Percentiles rank a stretch among this genome's conserved stretches.
These are phyloP conservation scores for Dovyalis caffra DNA, from an alignment of 345 rosid species.

Conservation along the genomic window DNA sequence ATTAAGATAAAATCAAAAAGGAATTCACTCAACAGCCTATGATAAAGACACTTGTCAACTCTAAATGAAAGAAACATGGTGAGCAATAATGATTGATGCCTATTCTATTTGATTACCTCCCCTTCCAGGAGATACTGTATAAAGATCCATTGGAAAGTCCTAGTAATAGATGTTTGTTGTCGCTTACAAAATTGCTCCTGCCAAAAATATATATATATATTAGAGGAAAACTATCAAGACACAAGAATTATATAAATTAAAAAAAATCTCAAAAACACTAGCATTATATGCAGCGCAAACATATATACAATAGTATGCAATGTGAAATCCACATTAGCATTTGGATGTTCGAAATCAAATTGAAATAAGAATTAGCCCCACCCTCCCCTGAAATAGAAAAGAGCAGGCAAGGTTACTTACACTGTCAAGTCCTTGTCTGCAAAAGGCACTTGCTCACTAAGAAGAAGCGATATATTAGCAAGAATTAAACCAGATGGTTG, in stretches of 20 bases:
- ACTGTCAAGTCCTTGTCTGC: constrained; percentile 58
- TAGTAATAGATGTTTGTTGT: constrained; percentile 53
- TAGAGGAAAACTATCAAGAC: constrained; percentile 10
- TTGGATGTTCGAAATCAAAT: not conserved
- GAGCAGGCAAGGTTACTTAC: constrained; percentile 48
- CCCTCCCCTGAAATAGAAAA: not conserved
- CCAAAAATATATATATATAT: constrained; percentile 11
- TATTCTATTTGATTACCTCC: constrained; percentile 56
- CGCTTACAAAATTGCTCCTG: constrained; percentile 89
- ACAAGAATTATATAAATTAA: not conserved
- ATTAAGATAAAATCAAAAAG: not conserved
- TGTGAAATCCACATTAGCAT: not conserved
- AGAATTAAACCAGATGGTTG: constrained; percentile 66
- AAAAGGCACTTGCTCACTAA: constrained; percentile 87
- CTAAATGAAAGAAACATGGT: not conserved
- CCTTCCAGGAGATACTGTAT: constrained; percentile 90
- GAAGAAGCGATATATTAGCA: constrained; percentile 64
- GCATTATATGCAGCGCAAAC: not conserved
- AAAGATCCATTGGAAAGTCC: constrained; percentile 90
- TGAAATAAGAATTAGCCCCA: not conserved
- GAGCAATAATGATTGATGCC: not conserved
- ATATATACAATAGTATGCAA: not conserved
- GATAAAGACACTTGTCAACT: constrained; percentile 1
- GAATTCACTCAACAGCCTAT: constrained; percentile 2
- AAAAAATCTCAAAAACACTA: not conserved